Evolutionary conservation across 1,139 yeast species (phyloP), one percentile per base, ranked within the genome.

Genomic region (Kodamaea sp.): DNA sequence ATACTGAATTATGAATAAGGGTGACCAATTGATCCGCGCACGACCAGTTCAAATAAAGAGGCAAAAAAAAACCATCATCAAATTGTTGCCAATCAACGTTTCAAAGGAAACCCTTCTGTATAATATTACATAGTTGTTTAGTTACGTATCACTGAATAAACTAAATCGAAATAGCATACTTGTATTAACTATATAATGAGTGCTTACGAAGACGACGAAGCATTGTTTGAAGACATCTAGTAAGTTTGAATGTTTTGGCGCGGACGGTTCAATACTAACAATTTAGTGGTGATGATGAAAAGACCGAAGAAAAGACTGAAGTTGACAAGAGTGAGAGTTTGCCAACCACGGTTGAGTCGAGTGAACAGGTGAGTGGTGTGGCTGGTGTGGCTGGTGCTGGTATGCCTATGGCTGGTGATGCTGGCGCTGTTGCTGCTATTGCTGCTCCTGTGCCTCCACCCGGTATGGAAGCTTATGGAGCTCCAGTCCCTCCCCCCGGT

Each of bases 151-250:
- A 31, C 37, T 49, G 55, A 52, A 53, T 53, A 53, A 52, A 54
- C 50, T 46, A 35, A 38, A 38, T 39, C 30, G 24, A 22, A 10
- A 32, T 29, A 26, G 20, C 38, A 37, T 38, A 36, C 48, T 46
- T 38, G 41, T 38, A 39, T 42, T 45, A 46, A 40, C 40, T 45
- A 46, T 35, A 40, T 33, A 36, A 79, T 79, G 85, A 77, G 87
- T 44, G 63, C 73, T 44, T 66, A 74, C 52, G 89, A 82, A 59
- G 96, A 88, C 67, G 96, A 88, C 65, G 96, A 87, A 64, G 89
- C 85, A 52, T 73, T 70, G 63, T 84, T 84, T 62, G 87, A 84
- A 62, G 92, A 84, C 62, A 81, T 84, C 63, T 84, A 84, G 58
- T 54, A 52, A 39, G 67, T 60, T 52, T 47, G 38, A 38, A 10